Percentiles rank a stretch among this genome's conserved stretches.
These are phyloP conservation scores for Phellopilus nigrolimitatus DNA, from an alignment of 1,284 basidiomycete genomes.

Conservation along the genomic window DNA sequence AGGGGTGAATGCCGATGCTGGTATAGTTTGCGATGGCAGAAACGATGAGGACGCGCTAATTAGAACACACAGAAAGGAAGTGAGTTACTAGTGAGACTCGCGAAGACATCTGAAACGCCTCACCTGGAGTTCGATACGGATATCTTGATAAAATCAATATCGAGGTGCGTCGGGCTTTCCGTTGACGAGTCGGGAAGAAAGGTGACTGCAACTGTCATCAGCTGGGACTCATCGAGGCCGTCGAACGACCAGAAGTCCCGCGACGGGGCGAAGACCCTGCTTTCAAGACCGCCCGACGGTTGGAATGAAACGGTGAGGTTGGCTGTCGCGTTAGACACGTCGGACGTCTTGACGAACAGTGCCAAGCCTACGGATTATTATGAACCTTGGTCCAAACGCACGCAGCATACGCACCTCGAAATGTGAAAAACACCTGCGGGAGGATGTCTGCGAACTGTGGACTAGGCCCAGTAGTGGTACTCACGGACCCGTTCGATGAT, in stretches of 20 bases:
- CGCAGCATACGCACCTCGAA: slow-evolving; percentile 37
- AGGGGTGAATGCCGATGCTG: slow-evolving; percentile 35
- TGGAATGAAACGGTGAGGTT: slow-evolving; percentile 44
- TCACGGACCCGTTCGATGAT: slow-evolving; percentile 23
- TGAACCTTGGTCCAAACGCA: not conserved
- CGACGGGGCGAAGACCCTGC: slow-evolving; percentile 27
- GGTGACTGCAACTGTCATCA: slow-evolving; percentile 40
- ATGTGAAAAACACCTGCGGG: slow-evolving; percentile 50
- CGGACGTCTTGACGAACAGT: slow-evolving; percentile 40
- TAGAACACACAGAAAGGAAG: not conserved
- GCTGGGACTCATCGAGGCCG: slow-evolving; percentile 34
- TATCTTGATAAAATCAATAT: slow-evolving; percentile 38
- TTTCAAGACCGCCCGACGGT: slow-evolving; percentile 28
- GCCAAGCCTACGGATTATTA: slow-evolving; percentile 44
- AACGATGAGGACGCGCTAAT: slow-evolving; percentile 35
- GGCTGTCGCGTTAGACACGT: slow-evolving; percentile 43
- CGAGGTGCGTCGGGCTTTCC: slow-evolving; percentile 30
- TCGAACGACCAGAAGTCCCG: slow-evolving; percentile 32
- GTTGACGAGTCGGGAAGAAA: slow-evolving; percentile 31
- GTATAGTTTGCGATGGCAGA: slow-evolving; percentile 38
- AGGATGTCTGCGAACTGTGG: slow-evolving; percentile 35
- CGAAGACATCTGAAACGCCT: slow-evolving; percentile 18
- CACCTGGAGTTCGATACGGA: slow-evolving; percentile 38
- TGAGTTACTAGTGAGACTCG: slow-evolving; percentile 1
- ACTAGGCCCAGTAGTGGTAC: slow-evolving; percentile 37